Base-by-base conservation (phyloP, 225 moss, liverwort and hornwort species). In the Pseudisothecium myosuroides region DNA sequence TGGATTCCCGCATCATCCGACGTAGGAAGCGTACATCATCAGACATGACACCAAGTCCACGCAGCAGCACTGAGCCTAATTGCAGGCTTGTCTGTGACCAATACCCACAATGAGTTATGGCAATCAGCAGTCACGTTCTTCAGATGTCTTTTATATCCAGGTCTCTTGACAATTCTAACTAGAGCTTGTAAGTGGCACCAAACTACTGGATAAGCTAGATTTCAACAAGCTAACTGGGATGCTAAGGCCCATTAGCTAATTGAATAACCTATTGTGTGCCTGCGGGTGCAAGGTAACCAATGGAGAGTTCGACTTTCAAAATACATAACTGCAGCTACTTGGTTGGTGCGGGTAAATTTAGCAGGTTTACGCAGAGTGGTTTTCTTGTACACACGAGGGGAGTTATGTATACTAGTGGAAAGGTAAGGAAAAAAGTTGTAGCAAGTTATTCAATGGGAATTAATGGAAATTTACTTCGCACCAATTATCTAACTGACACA, bases 1-100 rank as follows among this genome's bases (percentile, higher is more conserved):
- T 99, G 32, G 99, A 99, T 88, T 97, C 97, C 5, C 99, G 97
- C 97, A 99, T 99, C 94, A 99, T 90, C 39, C 91, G 95, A 71
- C 96, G 95, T 80, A 99, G 90, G 87, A 97, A 99, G 7, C 93
- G 90, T 16, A 96, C 96, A 87, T 99, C 99, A 80, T 97, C 96
- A 37, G 99, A 97, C 93, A 95, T 94, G 23, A 99, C 97, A 37
- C 99, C 97, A 4, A 97, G 92, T 27, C 99, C 99, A 72, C 96
- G 97, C 76, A 99, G 95, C 87, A 99, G 93, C 88, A 97, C 93
- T 54, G 99, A 97, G 45, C 99, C 99, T 85, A 99, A 93, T 87
- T 96, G 96, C 89, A 99, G 87, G 85, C 97, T 99, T 88, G 97
- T 99, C 99, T 99, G 92, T 37, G 45, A 86, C 20, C 72, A 84